Percentiles rank a stretch among this genome's conserved stretches.
Evolutionary conservation across 371 early-diverging fungal species (phyloP).

Genomic region (Mortierella sp.): DNA sequence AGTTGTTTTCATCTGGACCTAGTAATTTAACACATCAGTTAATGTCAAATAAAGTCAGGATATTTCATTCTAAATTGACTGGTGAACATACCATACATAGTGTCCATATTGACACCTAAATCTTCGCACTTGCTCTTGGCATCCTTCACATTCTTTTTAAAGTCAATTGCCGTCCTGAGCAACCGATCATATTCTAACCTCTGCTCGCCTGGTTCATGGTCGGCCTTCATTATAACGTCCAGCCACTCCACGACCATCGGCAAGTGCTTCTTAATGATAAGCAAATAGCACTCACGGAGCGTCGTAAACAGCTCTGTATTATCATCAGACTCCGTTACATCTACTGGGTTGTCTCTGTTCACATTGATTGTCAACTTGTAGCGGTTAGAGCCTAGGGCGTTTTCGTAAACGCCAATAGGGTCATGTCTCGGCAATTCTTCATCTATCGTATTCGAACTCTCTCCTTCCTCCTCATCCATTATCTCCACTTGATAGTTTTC

Average conservation of each 20-base stretch:
- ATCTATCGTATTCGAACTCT: slow-evolving; percentile 1
- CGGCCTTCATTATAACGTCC: slow-evolving; percentile 63
- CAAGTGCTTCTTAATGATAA: slow-evolving; percentile 62
- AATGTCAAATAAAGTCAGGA: neutral
- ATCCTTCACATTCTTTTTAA: slow-evolving; percentile 58
- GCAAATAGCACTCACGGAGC: slow-evolving; percentile 69
- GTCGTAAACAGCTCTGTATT: slow-evolving; percentile 71
- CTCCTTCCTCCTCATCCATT: slow-evolving; percentile 8
- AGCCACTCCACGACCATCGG: slow-evolving; percentile 65
- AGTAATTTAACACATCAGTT: neutral
- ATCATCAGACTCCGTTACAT: slow-evolving; percentile 68
- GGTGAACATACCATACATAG: slow-evolving; percentile 49
- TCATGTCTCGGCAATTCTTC: slow-evolving; percentile 26
- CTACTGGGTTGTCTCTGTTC: slow-evolving; percentile 62
- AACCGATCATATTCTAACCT: slow-evolving; percentile 45
- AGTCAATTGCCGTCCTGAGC: slow-evolving; percentile 58
- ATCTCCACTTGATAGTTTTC: neutral
- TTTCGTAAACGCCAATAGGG: slow-evolving; percentile 36
- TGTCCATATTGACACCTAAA: slow-evolving; percentile 62
- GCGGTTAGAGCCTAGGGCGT: slow-evolving; percentile 74
- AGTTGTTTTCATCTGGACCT: slow-evolving; percentile 55
- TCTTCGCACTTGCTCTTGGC: slow-evolving; percentile 64
- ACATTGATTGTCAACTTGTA: slow-evolving; percentile 71
- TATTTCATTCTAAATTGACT: neutral
- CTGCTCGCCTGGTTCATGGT: slow-evolving; percentile 39